Percentiles rank a stretch among this genome's conserved stretches.
phyloP scores from a whole-genome alignment of 2,329 filamentous ascomycete species.

The Curvularia lunata region DNA sequence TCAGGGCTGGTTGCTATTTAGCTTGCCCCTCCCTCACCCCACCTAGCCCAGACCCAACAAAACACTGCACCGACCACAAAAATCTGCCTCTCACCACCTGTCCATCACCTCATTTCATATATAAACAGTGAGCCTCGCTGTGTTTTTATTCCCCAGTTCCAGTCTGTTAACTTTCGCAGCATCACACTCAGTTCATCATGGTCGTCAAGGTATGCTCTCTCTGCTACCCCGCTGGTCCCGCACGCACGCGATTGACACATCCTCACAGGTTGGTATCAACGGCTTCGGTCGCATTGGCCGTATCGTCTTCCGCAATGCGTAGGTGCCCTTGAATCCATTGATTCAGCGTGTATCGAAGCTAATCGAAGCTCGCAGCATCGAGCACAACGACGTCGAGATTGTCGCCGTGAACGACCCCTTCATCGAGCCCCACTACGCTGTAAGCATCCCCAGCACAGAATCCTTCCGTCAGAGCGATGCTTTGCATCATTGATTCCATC shows the following conservation, averaged over 20 bases:
- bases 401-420: constrained; percentile 99
- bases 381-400: constrained; percentile 87
- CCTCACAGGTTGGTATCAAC: constrained; percentile 87
- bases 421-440: constrained; percentile 97
- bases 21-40: constrained; percentile 39
- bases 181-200: constrained; percentile 48
- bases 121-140: constrained; percentile 31
- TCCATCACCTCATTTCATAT: constrained; percentile 26
- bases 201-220: constrained; percentile 54
- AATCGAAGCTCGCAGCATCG: constrained; percentile 61
- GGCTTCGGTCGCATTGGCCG: constrained; percentile 99
- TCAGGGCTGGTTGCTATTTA: constrained; percentile 25
- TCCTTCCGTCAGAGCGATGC: background rate
- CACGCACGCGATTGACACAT: constrained; percentile 33
- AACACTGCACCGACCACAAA: constrained; percentile 30
- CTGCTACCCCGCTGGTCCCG: constrained; percentile 26
- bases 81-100: constrained; percentile 29
- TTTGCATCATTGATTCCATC: too few species aligned
- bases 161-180: constrained; percentile 29
- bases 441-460: constrained; percentile 61
- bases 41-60: constrained; percentile 40
- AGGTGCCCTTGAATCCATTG: constrained; percentile 48
- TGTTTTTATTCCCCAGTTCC: constrained; percentile 8
- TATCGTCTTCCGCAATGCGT: constrained; percentile 98
- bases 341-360: constrained; percentile 17